Evolutionary conservation across 345 rosid genomes (phyloP).

Genomic region (Nasturtium officinale): DNA sequence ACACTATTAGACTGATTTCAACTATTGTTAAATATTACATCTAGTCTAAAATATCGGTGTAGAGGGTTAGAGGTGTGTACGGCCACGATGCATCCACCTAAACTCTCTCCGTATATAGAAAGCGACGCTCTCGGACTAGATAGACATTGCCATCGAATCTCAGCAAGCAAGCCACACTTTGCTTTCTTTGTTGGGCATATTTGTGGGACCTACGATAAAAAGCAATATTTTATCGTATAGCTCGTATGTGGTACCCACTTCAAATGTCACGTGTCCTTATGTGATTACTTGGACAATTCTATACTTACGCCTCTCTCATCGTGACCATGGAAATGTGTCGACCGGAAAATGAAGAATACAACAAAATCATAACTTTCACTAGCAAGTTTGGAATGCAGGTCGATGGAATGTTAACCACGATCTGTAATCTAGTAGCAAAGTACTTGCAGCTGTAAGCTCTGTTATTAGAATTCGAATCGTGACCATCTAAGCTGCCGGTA

Average conservation of each 20-base stretch:
- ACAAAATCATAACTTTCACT: conserved; percentile 13
- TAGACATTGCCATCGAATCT: conserved; percentile 30
- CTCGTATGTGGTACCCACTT: conserved; percentile 14
- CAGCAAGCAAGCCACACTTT: conserved; percentile 16
- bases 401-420: too few relatives aligned
- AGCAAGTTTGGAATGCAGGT: too few relatives aligned
- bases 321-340: conserved; percentile 23
- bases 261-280: conserved; percentile 3
- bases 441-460: too few relatives aligned
- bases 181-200: conserved; percentile 19
- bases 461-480: too few relatives aligned
- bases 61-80: conserved; percentile 22
- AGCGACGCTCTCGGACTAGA: conserved; percentile 31
- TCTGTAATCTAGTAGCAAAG: too few relatives aligned
- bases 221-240: conserved; percentile 33
- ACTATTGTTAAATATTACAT: too few relatives aligned
- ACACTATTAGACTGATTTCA: too few relatives aligned
- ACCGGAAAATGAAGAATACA: background rate
- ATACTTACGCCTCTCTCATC: background rate
- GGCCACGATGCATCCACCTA: conserved; percentile 30
- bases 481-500: too few relatives aligned
- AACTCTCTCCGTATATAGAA: conserved; percentile 16
- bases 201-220: conserved; percentile 15
- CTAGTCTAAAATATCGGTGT: too few relatives aligned
- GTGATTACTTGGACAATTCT: conserved; percentile 12